Percentiles rank a stretch among this genome's conserved stretches.
Conservation (phyloP, 768 basidiomycete species). For the Leccinum uliginosum region DNA sequence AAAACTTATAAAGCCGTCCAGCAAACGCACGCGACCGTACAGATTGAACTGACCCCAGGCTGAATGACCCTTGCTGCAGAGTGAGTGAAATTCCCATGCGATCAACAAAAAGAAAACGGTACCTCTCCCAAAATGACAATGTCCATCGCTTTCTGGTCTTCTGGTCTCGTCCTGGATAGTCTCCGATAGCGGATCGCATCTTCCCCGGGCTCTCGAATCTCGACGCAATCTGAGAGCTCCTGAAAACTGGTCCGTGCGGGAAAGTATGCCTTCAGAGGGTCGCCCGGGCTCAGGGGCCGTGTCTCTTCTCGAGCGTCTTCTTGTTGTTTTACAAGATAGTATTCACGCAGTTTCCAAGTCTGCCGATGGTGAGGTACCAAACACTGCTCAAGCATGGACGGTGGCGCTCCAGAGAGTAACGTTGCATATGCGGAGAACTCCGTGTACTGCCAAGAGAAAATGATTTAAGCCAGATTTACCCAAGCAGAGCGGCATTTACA, state of each 20-base stretch:
- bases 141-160: constrained; percentile 39
- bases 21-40: constrained; percentile 72
- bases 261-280: constrained; percentile 60
- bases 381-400: constrained; percentile 64
- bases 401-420: constrained; percentile 65
- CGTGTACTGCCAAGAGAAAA: constrained; percentile 52
- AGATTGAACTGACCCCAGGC: constrained; percentile 87
- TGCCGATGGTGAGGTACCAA: constrained; percentile 81
- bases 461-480: background rate
- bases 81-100: constrained; percentile 1
- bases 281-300: constrained; percentile 48
- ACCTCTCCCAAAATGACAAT: constrained; percentile 77
- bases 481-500: constrained; percentile 4
- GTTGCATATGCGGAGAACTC: constrained; percentile 83
- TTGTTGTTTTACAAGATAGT: constrained; percentile 47
- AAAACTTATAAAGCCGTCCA: constrained; percentile 76
- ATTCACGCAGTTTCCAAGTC: constrained; percentile 83
- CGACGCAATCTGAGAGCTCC: constrained; percentile 46
- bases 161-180: constrained; percentile 22
- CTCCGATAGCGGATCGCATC: constrained; percentile 28
- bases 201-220: constrained; percentile 42
- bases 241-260: constrained; percentile 48
- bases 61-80: constrained; percentile 70
- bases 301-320: constrained; percentile 9
- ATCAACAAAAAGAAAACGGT: background rate